A percentile compares a stretch with the other conserved stretches of the same genome.
These are phyloP conservation scores for Cryptococcus sp. DNA, from an alignment of 1,284 basidiomycete genomes.

Conservation along the genomic window DNA sequence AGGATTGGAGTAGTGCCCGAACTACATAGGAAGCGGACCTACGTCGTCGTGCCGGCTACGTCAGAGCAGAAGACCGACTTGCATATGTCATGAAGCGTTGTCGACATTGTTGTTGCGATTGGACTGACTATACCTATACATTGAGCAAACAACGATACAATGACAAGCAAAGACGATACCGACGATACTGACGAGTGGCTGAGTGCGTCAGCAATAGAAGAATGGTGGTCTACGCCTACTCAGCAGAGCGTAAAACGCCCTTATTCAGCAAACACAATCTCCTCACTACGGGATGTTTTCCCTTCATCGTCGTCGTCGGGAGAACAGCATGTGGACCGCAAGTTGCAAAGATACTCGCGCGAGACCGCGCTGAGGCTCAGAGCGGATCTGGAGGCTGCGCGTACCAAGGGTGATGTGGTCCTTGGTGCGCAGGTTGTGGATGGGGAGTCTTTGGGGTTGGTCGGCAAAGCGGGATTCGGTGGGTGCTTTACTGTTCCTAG, in stretches of 20 bases:
- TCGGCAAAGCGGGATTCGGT: constrained; percentile 24
- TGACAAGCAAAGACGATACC: not conserved
- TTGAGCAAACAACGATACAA: too few relatives aligned
- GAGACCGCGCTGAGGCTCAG: constrained; percentile 18
- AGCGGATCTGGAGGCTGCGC: constrained; percentile 7
- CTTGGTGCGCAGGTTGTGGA: constrained; percentile 12
- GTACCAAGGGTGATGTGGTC: constrained; percentile 9
- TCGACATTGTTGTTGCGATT: too few relatives aligned
- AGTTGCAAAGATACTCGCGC: constrained; percentile 12
- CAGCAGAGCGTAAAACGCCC: constrained; percentile 21
- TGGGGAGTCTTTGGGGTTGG: constrained; percentile 11
- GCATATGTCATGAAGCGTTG: too few relatives aligned
- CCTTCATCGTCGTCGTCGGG: not conserved
- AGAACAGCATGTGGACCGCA: too few relatives aligned
- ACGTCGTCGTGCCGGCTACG: too few relatives aligned
- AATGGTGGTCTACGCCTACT: constrained; percentile 23
- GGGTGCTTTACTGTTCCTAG: not conserved
- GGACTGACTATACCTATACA: too few relatives aligned
- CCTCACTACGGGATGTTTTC: constrained; percentile 22
- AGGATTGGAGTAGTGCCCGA: too few relatives aligned
- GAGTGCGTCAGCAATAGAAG: constrained; percentile 13
- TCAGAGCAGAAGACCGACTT: too few relatives aligned
- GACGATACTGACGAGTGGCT: constrained; percentile 11
- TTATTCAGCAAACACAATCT: constrained; percentile 25
- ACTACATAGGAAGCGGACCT: too few relatives aligned